phyloP scores from a whole-genome alignment of 2,329 filamentous ascomycete genomes.

The Fusarium penzigii region DNA sequence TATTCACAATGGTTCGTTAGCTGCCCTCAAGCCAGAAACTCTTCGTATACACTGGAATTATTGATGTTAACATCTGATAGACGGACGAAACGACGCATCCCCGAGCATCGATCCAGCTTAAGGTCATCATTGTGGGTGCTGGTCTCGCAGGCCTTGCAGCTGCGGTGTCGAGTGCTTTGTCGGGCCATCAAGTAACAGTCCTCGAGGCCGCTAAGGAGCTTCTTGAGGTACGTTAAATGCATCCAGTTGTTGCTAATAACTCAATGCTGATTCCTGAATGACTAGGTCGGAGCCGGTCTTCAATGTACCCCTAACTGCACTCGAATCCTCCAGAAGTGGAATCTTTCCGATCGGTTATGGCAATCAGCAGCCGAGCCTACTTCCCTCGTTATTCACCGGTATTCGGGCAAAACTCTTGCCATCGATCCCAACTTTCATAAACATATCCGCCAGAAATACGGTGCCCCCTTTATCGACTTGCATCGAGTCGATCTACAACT shows the following conservation, averaged over 20 bases:
- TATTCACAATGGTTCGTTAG: too few species aligned
- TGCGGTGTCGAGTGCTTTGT: constrained; percentile 1
- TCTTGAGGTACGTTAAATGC: constrained; percentile 1
- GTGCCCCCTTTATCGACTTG: constrained; percentile 6
- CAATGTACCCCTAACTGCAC: constrained; percentile 4
- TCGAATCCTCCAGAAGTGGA: constrained; percentile 1
- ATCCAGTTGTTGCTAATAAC: background rate
- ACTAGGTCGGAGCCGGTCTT: constrained; percentile 4
- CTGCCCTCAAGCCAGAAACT: too few species aligned
- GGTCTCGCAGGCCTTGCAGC: constrained; percentile 5
- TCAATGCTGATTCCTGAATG: background rate
- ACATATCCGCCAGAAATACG: constrained; percentile 7
- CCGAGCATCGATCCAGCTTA: background rate
- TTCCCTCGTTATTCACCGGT: constrained; percentile 5
- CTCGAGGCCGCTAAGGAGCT: constrained; percentile 4
- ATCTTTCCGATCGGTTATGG: background rate
- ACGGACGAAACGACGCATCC: too few species aligned
- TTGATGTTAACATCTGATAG: too few species aligned
- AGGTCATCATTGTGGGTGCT: constrained; percentile 8
- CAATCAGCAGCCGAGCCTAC: constrained; percentile 5
- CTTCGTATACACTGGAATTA: too few species aligned
- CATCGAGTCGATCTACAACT: constrained; percentile 11
- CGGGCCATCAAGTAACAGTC: constrained; percentile 4
- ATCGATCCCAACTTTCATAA: constrained; percentile 2
- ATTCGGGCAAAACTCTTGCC: constrained; percentile 5